Conservation (phyloP, 345 rosid genomes). For the Luvunga scandens region DNA sequence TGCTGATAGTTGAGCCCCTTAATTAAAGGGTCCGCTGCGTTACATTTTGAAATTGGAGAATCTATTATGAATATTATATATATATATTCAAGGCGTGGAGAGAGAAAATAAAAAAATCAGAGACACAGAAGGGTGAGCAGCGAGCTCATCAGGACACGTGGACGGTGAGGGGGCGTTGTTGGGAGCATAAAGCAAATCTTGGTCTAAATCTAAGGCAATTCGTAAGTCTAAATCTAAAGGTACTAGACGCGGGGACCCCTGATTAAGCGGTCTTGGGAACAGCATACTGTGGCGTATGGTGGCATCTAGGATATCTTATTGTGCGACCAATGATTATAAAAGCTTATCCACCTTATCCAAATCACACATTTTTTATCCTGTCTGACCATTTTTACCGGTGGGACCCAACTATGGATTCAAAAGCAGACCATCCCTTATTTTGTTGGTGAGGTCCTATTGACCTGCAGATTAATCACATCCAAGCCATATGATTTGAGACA, state of each 20-base stretch:
- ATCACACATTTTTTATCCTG: not conserved
- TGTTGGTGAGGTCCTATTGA: not conserved
- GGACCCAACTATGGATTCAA: not conserved
- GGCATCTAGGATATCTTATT: not conserved
- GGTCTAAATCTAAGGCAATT: not conserved
- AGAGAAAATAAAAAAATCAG: not conserved
- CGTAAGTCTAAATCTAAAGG: not conserved
- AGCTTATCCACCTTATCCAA: constrained; percentile 23
- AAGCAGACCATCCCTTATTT: not conserved
- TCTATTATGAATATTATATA: not conserved
- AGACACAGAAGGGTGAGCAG: not conserved
- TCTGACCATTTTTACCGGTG: not conserved
- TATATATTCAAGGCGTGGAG: not conserved
- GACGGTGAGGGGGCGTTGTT: constrained; percentile 8
- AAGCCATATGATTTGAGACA: not conserved
- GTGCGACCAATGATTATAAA: not conserved
- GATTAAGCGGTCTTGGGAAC: not conserved
- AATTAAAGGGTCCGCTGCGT: not conserved
- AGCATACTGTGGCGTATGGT: constrained; percentile 17
- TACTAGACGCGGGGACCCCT: not conserved
- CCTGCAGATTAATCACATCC: not conserved
- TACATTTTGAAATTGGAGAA: not conserved
- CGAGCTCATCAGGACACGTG: constrained; percentile 12
- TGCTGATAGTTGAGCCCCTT: not conserved
- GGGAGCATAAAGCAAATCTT: constrained; percentile 5